Base-by-base conservation (phyloP, 805 yeast species). In the Starmerella vaccinii region DNA sequence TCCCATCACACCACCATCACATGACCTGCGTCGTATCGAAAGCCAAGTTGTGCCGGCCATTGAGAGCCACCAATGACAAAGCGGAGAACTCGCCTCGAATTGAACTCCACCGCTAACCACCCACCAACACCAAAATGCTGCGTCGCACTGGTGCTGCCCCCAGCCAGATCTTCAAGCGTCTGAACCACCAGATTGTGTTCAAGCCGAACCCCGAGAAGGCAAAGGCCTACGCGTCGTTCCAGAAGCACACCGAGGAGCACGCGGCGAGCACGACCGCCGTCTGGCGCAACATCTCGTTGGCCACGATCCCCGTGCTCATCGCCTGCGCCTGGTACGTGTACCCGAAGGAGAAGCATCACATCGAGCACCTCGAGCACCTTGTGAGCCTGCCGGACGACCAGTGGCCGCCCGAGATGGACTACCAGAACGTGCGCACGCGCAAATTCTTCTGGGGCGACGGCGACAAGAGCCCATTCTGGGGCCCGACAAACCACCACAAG, bases 391-490 rank as follows among this genome's bases (percentile, higher is more conserved):
- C 87, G 30, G 97, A 89, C 68, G 90, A 82, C 61, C 95, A 89
- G 67, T 85, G 95, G 88, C 97, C 97, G 65, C 72, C 69, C 55
- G 92, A 84, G 71, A 85, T 85, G 75, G 89, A 81, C 63, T 92
- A 79, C 80, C 89, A 83, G 76, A 92, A 92, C 77, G 69, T 88
- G 62, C 86, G 97, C 80, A 67, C 69, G 66, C 82, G 80, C 69
- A 81, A 84, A 54, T 90, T 78, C 78, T 90, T 88, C 82, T 92
- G 97, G 97, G 98, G 98, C 67, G 90, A 92, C 67, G 97, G 98
- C 68, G 95, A 89, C 76, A 81, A 85, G 78, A 87, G 97, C 57
- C 73, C 83, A 67, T 92, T 92, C 84, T 92, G 98, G 98, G 87
- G 87, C 76, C 84, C 79, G 63, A 77, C 84, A 66, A 90, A 90